Conservation (phyloP, 2,329 filamentous ascomycete species). For the Trichoderma harzianum region DNA sequence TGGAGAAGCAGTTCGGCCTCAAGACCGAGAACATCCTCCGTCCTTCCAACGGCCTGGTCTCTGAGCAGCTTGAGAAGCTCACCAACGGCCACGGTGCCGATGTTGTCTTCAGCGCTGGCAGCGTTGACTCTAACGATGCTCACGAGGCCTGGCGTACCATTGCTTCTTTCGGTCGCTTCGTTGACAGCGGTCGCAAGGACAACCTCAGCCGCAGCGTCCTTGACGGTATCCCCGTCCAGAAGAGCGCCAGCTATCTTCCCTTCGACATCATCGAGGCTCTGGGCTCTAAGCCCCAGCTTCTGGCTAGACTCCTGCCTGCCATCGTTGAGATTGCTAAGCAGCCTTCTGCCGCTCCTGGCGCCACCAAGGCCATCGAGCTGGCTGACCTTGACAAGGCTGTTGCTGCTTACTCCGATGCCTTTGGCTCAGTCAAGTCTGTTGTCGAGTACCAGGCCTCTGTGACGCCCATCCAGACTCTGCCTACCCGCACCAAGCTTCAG, state of each 20-base stretch:
- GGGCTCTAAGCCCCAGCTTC: conserved; percentile 18
- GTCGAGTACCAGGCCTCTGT: conserved; percentile 21
- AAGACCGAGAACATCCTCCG: conserved; percentile 32
- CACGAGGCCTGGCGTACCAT: not conserved
- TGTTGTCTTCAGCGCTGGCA: not conserved
- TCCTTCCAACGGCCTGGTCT: conserved; percentile 30
- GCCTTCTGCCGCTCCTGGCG: not conserved
- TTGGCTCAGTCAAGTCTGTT: conserved; percentile 18
- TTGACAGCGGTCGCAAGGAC: conserved; percentile 20
- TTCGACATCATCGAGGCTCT: conserved; percentile 26
- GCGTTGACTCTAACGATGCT: not conserved
- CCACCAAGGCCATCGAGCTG: conserved; percentile 19
- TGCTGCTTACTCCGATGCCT: conserved; percentile 5
- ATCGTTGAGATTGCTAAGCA: conserved; percentile 19
- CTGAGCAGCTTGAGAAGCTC: conserved; percentile 23
- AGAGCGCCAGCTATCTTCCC: conserved; percentile 27
- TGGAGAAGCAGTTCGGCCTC: conserved; percentile 29
- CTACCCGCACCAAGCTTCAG: not conserved
- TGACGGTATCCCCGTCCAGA: conserved; percentile 23
- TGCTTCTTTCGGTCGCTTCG: not conserved
- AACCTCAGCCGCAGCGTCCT: conserved; percentile 23
- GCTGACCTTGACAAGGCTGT: conserved; percentile 19
- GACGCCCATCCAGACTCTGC: conserved; percentile 17
- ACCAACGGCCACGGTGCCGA: conserved; percentile 31
- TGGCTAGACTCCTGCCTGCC: conserved; percentile 19